Base-by-base conservation (phyloP, 2,329 filamentous ascomycete species). In the Calonectria fujianensis region DNA sequence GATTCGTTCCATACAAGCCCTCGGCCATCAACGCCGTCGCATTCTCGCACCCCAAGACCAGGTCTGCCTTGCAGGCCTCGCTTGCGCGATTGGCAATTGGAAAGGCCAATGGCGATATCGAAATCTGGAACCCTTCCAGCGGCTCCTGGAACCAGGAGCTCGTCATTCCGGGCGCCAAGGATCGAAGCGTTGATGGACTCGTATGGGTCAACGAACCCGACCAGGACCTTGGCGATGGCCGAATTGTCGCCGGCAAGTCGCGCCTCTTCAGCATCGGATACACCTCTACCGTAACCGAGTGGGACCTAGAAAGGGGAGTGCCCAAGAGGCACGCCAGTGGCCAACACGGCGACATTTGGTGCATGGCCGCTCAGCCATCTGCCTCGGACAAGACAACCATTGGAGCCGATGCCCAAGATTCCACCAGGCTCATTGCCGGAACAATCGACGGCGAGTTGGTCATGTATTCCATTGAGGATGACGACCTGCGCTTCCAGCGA, bases 271-370 rank as follows among this genome's bases (percentile, higher is more conserved):
- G 96, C 85, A 98, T 98, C 82, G 96, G 96, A 72, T 98, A 97
- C 84, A 98, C 96, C 27, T 95, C 94, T 68, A 94, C 94, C 31
- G 93, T 99, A 61, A 98, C 96, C 0, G 97, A 99, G 85, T 99
- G 97, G 97, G 94, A 98, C 86, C 88, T 99, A 31, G 92, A 92
- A 78, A 94, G 93, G 76, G 95, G 95, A 18, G 89, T 91, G 71
- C 94, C 96, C 14, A 91, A 94, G 85, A 92, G 94, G 74, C 94
- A 97, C 84, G 95, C 95, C 24, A 96, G 94, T 81, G 97, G 96
- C 59, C 97, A 97, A 85, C 95, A 98, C 85, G 96, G 96, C 78
- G 96, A 98, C 82, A 96, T 98, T 75, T 99, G 97, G 97, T 98
- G 96, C 86, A 91, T 99, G 81, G 95, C 95, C 73, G 94, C 94